phyloP scores from a whole-genome alignment of 441 rosid species.

The Bruguiera hainesii region DNA sequence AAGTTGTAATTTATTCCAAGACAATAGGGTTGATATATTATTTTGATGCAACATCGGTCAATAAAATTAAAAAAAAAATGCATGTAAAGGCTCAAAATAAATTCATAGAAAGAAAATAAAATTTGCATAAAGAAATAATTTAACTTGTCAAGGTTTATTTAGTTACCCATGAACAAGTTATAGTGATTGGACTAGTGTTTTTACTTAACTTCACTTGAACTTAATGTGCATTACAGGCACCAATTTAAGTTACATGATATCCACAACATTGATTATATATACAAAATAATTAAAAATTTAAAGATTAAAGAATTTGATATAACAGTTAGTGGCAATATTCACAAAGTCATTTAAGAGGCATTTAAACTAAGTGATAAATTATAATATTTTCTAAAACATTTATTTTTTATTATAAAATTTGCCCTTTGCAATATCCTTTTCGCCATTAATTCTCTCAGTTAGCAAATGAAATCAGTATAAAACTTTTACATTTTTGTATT shows the following conservation, averaged over 20 bases:
- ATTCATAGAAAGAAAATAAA: background rate
- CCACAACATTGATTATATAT: background rate
- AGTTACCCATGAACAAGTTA: constrained; percentile 47
- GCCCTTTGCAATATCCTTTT: too few species aligned
- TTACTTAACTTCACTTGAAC: constrained; percentile 27
- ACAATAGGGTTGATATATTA: background rate
- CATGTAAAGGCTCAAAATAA: background rate
- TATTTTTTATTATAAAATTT: too few species aligned
- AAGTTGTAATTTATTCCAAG: background rate
- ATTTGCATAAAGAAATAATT: background rate
- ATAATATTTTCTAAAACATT: too few species aligned
- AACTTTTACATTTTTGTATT: too few species aligned
- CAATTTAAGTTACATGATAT: constrained; percentile 5
- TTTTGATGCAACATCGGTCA: background rate
- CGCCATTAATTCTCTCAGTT: too few species aligned
- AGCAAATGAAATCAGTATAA: too few species aligned
- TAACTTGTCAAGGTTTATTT: constrained; percentile 2
- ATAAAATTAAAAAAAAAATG: constrained; percentile 2
- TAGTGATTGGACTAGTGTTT: constrained; percentile 63
- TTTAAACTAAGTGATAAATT: too few species aligned
- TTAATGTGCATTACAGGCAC: constrained; percentile 34
- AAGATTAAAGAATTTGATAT: background rate
- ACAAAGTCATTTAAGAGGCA: background rate
- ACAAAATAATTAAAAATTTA: background rate
- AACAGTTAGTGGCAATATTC: background rate